A percentile compares a stretch with the other conserved stretches of the same genome.
These are phyloP conservation scores for Aspergillus ustus DNA, from an alignment of 2,329 filamentous ascomycete genomes.

Conservation along the genomic window DNA sequence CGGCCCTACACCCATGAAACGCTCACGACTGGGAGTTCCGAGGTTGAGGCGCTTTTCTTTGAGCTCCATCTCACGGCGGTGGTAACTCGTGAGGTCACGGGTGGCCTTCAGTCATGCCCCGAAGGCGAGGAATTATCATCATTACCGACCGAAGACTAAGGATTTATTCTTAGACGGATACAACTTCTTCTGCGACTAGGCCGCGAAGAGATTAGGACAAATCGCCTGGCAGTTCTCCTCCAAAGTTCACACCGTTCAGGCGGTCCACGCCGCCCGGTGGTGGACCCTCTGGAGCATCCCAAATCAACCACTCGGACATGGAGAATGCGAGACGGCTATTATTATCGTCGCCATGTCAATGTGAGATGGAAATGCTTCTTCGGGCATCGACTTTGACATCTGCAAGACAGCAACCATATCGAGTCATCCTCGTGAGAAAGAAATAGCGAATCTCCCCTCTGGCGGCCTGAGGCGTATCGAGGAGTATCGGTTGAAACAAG, in stretches of 20 bases:
- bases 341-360: slow-evolving; percentile 9
- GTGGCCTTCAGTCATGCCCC: neutral
- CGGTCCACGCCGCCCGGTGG: slow-evolving; percentile 29
- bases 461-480: neutral
- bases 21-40: slow-evolving; percentile 5
- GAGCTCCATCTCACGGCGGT: neutral
- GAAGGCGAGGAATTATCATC: slow-evolving; percentile 3
- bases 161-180: slow-evolving; percentile 15
- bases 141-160: slow-evolving; percentile 4
- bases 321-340: slow-evolving; percentile 8
- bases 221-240: slow-evolving; percentile 5
- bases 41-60: neutral
- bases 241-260: slow-evolving; percentile 24
- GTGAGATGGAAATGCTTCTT: neutral
- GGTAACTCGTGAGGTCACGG: slow-evolving; percentile 5
- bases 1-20: slow-evolving; percentile 7
- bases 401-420: neutral
- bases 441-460: neutral
- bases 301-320: slow-evolving; percentile 10
- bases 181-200: neutral
- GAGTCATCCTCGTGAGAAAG: neutral
- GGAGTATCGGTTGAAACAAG: neutral
- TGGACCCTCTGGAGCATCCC: slow-evolving; percentile 23
- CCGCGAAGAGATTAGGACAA: slow-evolving; percentile 5
- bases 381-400: neutral